Conservation (phyloP, 2,329 filamentous ascomycete genomes). For the Fusarium subglutinans region DNA sequence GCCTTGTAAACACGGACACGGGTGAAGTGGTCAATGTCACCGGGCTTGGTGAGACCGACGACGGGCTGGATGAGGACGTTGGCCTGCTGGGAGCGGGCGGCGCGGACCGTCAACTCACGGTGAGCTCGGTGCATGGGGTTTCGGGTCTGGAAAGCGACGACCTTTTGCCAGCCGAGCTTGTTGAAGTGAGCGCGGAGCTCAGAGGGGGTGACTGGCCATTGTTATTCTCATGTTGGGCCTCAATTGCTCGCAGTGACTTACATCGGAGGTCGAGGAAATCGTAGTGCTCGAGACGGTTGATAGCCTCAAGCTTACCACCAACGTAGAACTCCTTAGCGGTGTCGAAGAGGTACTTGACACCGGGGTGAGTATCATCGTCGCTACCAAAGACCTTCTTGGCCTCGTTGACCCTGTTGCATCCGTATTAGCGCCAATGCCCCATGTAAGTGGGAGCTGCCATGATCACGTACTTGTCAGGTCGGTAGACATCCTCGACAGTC, state of each 20-base stretch:
- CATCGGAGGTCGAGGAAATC: slow-evolving; percentile 97
- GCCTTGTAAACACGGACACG: slow-evolving; percentile 99
- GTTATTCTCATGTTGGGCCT: slow-evolving; percentile 16
- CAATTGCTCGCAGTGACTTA: slow-evolving; percentile 54
- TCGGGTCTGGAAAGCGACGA: slow-evolving; percentile 98
- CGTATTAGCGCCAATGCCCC: slow-evolving; percentile 29
- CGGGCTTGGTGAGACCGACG: slow-evolving; percentile 97
- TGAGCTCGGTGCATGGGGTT: slow-evolving; percentile 99
- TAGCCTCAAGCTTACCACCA: slow-evolving; percentile 93
- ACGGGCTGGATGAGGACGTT: slow-evolving; percentile 99
- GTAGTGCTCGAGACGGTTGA: slow-evolving; percentile 97
- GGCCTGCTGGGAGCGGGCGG: slow-evolving; percentile 92
- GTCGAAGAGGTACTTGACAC: slow-evolving; percentile 87
- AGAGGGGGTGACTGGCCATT: slow-evolving; percentile 78
- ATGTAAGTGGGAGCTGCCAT: neutral
- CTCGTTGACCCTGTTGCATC: slow-evolving; percentile 75
- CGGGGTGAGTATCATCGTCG: slow-evolving; percentile 88
- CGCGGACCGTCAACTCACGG: slow-evolving; percentile 95
- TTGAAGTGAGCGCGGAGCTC: slow-evolving; percentile 97
- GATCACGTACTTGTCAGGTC: slow-evolving; percentile 85
- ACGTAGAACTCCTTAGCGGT: slow-evolving; percentile 89
- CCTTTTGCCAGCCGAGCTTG: slow-evolving; percentile 98
- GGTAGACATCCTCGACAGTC: slow-evolving; percentile 95
- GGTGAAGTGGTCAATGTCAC: slow-evolving; percentile 99
- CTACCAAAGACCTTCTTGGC: slow-evolving; percentile 95